Base-by-base conservation (phyloP, 1,284 basidiomycete species). In the Spongiforma sp. region DNA sequence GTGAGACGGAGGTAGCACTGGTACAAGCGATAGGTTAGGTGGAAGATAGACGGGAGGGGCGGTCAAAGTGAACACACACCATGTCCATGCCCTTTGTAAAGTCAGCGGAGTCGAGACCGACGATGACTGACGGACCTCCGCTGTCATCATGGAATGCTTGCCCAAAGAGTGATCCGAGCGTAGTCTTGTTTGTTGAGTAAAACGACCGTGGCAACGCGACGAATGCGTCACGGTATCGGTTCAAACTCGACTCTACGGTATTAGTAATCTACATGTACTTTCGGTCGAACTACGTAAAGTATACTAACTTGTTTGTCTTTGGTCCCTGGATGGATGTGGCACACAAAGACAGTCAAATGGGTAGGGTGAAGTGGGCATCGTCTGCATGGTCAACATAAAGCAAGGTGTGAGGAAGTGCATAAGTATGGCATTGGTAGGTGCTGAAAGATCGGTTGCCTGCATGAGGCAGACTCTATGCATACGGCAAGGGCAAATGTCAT, bases 121-220 rank as follows among this genome's bases (percentile, higher is more conserved):
- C 17, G 7, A 34, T 3, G 8, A 37, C n/a, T 24, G 8, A n/a
- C n/a, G n/a, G 56, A 11, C 15, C 60, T 41, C 9, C 59, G 19
- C 58, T 26, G 1, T 66, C 41, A 12, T 62, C 69, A 15, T 69
- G 67, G 50, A 86, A 82, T 0, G 83, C 80, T n/a, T 74, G 69
- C 6, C 78, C 71, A 67, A 93, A 88, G 5, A 92, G 74, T 4
- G 79, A 75, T 52, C 85, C 86, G n/a, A 94, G 78, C 0, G 89
- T 88, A 1, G 91, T 93, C 74, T 91, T 93, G 74, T 93, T 93
- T 26, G 90, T n/a, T n/a, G n/a, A n/a, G n/a, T n/a, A n/a, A n/a
- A n/a, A n/a, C n/a, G n/a, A n/a, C n/a, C n/a, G n/a, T n/a, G n/a
- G n/a, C n/a, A n/a, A n/a, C n/a, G n/a, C n/a, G n/a, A n/a, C n/a